Evolutionary conservation across 805 yeast species (phyloP), one percentile per base, ranked within the genome.

Genomic region (Candida quercuum): DNA sequence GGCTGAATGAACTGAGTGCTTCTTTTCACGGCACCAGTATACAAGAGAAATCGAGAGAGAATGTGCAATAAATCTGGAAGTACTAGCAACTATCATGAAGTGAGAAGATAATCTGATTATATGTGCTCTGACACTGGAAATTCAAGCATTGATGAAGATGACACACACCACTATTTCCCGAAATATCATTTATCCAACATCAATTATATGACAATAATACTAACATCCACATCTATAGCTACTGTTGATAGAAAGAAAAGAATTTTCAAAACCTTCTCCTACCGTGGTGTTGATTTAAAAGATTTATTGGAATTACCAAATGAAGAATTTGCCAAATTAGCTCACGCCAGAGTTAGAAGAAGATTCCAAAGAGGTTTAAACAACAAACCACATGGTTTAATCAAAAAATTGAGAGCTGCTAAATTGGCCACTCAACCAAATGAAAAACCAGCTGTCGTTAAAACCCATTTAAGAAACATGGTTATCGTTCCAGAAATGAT

Each of bases 381-480:
- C 67, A 70, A 85, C 70, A 87, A 86, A 78, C 94, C 96, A 74
- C 81, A 80, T 81, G 91, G 93, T 71, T 81, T 93, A 72, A 81
- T 91, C 74, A 87, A 85, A 78, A 93, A 93, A 78, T 86, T 93
- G 70, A 88, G 95, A 80, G 91, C 89, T 69, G 96, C 96, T 59
- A 93, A 87, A 78, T 75, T 84, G 61, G 85, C 86, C 61, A 80
- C 94, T 59, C 80, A 77, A 63, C 81, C 81, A 64, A 85, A 85
- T 68, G 98, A 93, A 76, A 93, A 91, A 82, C 99, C 99, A 71
- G 81, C 91, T 59, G 74, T 78, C 54, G 98, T 93, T 75, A 93
- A 91, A 85, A 93, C 99, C 59, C 99, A 93, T 76, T 86, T 93
- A 71, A 91, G 99, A 84, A 89, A 89, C 85, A 87, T 89, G 96